Base-by-base conservation (phyloP, 768 basidiomycete genomes). In the Suillus luteus region DNA sequence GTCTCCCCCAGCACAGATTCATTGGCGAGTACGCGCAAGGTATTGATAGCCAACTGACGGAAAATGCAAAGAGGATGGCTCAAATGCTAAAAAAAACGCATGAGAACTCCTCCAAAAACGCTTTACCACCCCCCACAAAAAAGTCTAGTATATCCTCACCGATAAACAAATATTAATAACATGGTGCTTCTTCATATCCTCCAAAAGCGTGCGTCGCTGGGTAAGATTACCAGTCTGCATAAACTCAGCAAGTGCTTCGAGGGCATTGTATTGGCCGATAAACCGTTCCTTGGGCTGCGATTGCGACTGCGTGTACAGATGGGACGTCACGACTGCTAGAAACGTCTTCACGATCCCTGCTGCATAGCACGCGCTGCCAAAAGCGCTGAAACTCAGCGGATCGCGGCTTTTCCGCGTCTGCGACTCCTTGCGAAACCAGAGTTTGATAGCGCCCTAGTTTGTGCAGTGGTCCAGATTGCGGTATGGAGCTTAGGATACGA, bases 261-360 rank as follows among this genome's bases (percentile, higher is more conserved):
- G 35, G 0, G 73, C 75, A 37, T 71, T 69, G 59, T 71, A 64
- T 12, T 70, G 66, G 5, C 73, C 64, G 1, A 74, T 64, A 22
- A 59, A 63, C 37, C 59, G 59, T n/a, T 67, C 65, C 27, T 61
- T 61, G 11, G 46, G 58, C 15, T n/a, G 61, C 67, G 51, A 62
- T 64, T 44, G 61, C 65, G 51, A 61, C 59, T 44, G 61, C 64
- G 46, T 57, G 57, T 38, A 67, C 60, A n/a, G 49, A 64, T 35
- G 66, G 44, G 37, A 66, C 11, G 55, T 72, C 10, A 70, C 62
- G 24, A 77, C 55, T 27, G 63, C 64, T 22, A 75, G 58, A 61
- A 76, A 64, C 3, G 71, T 65, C 51, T 70, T 71, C 17, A 73
- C 73, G 49, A 77, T 70, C 4, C 76, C 76, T 17, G 71, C 60